Evolutionary conservation across 371 early-diverging fungal genomes (phyloP).

Genomic region (Globomyces sp.): DNA sequence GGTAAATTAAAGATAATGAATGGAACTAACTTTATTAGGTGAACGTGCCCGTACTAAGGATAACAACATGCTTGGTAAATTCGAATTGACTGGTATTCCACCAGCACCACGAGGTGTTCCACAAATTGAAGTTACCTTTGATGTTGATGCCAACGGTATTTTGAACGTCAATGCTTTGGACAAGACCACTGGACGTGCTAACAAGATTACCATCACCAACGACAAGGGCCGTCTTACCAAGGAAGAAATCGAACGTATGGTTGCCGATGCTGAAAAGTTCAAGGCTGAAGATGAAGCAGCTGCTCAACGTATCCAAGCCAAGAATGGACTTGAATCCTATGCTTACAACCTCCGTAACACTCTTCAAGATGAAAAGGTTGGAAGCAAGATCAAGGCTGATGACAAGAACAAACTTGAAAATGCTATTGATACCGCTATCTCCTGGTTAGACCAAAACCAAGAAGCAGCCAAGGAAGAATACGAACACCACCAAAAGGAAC

Average conservation of each 20-base stretch:
- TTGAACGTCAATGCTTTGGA: conserved; percentile 95
- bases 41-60: conserved; percentile 95
- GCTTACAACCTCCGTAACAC: conserved; percentile 93
- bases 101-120: conserved; percentile 97
- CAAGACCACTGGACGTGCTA: conserved; percentile 90
- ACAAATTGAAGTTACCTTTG: conserved; percentile 97
- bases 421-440: conserved; percentile 81
- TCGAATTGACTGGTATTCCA: conserved; percentile 94
- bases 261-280: conserved; percentile 94
- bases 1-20: no score
- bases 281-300: conserved; percentile 92
- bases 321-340: conserved; percentile 91
- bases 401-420: conserved; percentile 82
- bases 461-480: conserved; percentile 95
- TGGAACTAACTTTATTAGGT: no score
- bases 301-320: conserved; percentile 80
- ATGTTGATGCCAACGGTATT: conserved; percentile 97
- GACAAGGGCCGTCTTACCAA: conserved; percentile 97
- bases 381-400: conserved; percentile 70
- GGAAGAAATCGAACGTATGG: conserved; percentile 96
- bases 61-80: conserved; percentile 95
- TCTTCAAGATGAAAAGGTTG: conserved; percentile 82
- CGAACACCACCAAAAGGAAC: conserved; percentile 89
- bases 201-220: conserved; percentile 97
- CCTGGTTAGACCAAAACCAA: conserved; percentile 84